Conservation (phyloP, 441 rosid species). For the Omphalea diandra region DNA sequence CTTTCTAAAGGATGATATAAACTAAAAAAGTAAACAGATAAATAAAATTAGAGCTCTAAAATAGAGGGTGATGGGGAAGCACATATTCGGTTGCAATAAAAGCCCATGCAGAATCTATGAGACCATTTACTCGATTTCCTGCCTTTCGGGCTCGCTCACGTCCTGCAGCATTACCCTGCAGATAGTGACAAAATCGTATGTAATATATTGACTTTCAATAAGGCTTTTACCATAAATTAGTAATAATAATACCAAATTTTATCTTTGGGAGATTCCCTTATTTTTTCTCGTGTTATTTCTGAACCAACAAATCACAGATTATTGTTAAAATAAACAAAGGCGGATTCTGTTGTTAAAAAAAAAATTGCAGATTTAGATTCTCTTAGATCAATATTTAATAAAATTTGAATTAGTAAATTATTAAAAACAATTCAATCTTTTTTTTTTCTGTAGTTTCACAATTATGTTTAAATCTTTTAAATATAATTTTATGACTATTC, state of each 20-base stretch:
- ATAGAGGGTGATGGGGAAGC: conserved; percentile 71
- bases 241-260: background rate
- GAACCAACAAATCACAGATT: too few species aligned
- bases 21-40: background rate
- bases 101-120: conserved; percentile 64
- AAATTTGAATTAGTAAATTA: too few species aligned
- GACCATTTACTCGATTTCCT: conserved; percentile 54
- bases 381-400: too few species aligned
- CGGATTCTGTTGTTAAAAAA: too few species aligned
- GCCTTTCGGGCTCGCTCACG: conserved; percentile 75
- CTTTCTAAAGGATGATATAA: background rate
- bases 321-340: too few species aligned
- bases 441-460: too few species aligned
- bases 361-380: too few species aligned
- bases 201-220: conserved; percentile 15
- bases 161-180: conserved; percentile 95
- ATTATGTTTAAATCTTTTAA: too few species aligned
- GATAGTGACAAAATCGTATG: conserved; percentile 12
- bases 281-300: too few species aligned
- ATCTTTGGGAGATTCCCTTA: conserved; percentile 48
- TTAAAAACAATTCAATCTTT: too few species aligned
- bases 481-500: too few species aligned
- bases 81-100: conserved; percentile 53
- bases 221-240: conserved; percentile 10
- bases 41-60: conserved; percentile 42